These are phyloP conservation scores for Candida pseudocylindracea DNA, from an alignment of 1,139 yeast genomes.

Conservation along the genomic window DNA sequence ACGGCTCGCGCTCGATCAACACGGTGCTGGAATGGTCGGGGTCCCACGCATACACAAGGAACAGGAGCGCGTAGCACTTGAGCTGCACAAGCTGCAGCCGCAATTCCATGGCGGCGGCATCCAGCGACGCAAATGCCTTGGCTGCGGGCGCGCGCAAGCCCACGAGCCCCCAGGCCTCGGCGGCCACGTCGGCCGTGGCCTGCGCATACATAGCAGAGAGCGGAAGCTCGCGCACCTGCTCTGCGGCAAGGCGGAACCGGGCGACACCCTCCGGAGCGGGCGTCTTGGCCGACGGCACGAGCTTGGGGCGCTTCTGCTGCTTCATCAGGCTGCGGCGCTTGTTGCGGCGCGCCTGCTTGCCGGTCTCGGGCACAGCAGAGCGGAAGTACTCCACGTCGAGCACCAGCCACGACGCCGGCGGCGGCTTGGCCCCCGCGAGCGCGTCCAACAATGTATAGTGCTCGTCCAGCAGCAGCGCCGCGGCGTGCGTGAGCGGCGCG, in stretches of 20 bases:
- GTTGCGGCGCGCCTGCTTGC: constrained; percentile 1
- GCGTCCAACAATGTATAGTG: constrained; percentile 34
- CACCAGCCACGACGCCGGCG: constrained; percentile 31
- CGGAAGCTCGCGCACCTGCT: constrained; percentile 28
- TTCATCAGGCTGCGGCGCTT: constrained; percentile 1
- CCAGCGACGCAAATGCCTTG: constrained; percentile 44
- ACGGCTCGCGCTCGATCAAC: constrained; percentile 57
- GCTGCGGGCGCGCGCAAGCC: constrained; percentile 29
- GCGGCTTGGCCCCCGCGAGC: constrained; percentile 22
- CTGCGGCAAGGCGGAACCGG: constrained; percentile 32
- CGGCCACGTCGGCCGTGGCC: neutral
- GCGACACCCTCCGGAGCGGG: constrained; percentile 24
- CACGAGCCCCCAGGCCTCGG: constrained; percentile 43
- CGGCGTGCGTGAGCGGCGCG: constrained; percentile 18
- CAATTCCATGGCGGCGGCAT: constrained; percentile 27
- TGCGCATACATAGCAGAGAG: constrained; percentile 19
- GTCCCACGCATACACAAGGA: constrained; percentile 23
- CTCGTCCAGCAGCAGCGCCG: constrained; percentile 3
- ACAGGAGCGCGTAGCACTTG: constrained; percentile 47
- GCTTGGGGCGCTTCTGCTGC: constrained; percentile 5
- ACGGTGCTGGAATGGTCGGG: constrained; percentile 36
- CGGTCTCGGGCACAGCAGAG: constrained; percentile 15
- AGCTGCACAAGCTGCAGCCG: constrained; percentile 39
- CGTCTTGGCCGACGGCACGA: constrained; percentile 23
- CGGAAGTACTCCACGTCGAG: neutral